Evolutionary conservation across 2,329 filamentous ascomycete species (phyloP).

Genomic region (Aspergillus ibericus): DNA sequence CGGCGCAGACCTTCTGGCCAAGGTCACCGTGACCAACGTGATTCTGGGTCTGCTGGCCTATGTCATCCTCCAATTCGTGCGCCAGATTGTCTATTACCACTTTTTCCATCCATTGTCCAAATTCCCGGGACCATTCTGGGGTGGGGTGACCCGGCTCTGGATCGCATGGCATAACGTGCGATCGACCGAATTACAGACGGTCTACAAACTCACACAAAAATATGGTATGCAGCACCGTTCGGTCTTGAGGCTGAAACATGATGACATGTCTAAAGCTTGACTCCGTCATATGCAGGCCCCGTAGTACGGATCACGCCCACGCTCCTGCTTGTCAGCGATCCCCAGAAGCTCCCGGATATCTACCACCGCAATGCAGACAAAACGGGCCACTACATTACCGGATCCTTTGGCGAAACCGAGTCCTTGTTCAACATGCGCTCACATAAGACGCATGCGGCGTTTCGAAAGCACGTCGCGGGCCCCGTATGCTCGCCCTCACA

Average conservation of each 20-base stretch:
- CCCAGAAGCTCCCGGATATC: conserved; percentile 56
- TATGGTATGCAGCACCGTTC: conserved; percentile 41
- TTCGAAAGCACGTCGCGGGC: conserved; percentile 56
- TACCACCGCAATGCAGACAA: conserved; percentile 59
- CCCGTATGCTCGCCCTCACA: conserved; percentile 33
- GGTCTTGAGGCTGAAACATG: background rate
- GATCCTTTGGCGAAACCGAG: conserved; percentile 57
- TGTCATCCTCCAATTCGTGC: conserved; percentile 24
- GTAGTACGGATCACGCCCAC: conserved; percentile 56
- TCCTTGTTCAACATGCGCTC: conserved; percentile 60
- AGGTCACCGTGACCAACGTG: conserved; percentile 29
- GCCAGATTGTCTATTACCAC: conserved; percentile 44
- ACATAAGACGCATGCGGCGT: conserved; percentile 51
- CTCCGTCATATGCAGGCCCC: conserved; percentile 40
- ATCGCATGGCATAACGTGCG: conserved; percentile 54
- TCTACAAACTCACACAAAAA: conserved; percentile 48
- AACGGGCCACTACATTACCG: conserved; percentile 59
- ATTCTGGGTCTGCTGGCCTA: conserved; percentile 26
- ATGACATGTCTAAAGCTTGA: background rate
- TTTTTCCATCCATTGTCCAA: conserved; percentile 53
- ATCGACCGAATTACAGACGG: conserved; percentile 47
- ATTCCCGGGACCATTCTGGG: conserved; percentile 49
- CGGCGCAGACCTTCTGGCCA: conserved; percentile 24
- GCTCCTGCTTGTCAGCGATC: conserved; percentile 54
- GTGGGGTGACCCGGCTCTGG: conserved; percentile 55